phyloP scores from a whole-genome alignment of 768 basidiomycete species.

The Tylopilus rubrobrunneus region DNA sequence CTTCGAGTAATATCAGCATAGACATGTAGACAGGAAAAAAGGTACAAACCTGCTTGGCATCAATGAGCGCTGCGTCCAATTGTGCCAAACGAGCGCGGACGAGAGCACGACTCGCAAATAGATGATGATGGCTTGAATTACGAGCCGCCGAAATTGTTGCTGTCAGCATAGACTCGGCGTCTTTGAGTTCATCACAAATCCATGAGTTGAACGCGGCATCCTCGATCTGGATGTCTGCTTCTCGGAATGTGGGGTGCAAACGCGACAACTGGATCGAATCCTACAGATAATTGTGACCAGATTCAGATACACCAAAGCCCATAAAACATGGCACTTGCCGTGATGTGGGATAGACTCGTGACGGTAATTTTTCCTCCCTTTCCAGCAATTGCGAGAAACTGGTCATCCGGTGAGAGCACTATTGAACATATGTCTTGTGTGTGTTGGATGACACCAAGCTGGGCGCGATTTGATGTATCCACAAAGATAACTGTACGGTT shows the following conservation, averaged over 20 bases:
- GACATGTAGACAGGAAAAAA: neutral
- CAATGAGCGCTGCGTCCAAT: neutral
- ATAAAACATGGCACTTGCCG: neutral
- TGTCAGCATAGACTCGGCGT: neutral
- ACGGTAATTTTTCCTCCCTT: neutral
- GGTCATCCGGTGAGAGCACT: neutral
- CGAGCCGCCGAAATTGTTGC: neutral
- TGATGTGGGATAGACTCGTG: neutral
- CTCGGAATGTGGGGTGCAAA: neutral
- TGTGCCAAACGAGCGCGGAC: neutral
- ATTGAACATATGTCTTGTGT: neutral
- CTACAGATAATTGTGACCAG: neutral
- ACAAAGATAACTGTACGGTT: neutral
- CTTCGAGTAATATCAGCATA: neutral
- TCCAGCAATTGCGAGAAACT: neutral
- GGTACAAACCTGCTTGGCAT: conserved; percentile 1
- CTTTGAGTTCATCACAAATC: neutral
- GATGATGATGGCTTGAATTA: neutral
- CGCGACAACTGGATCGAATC: neutral
- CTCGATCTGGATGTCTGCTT: neutral
- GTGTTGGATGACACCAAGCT: neutral
- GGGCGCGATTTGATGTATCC: neutral
- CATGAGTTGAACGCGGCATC: neutral
- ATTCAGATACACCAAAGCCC: neutral
- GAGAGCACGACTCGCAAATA: neutral